Evolutionary conservation across 1,284 basidiomycete species (phyloP), one percentile per base, ranked within the genome.

Genomic region (Moesziomyces aphidis): DNA sequence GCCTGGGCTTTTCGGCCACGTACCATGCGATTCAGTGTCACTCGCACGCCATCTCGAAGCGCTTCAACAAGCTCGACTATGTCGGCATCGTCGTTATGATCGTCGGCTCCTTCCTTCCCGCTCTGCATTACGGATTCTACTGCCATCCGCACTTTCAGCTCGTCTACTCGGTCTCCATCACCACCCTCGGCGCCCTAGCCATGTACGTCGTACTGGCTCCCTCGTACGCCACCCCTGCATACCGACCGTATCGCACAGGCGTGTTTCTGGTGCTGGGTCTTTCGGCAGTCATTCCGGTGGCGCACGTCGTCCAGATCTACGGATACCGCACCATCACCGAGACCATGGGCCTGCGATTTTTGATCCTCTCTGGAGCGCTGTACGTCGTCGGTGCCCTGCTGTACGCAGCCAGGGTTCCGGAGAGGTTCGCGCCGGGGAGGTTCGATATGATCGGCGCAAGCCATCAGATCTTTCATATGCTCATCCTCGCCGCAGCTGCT

Each of bases 261-360:
- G 90, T 93, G 9, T 97, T 96, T 86, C 89, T 94, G 72, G 89
- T 88, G 11, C 89, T 96, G 17, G 94, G 94, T 17, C 85, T 93
- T 28, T 90, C 89, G 69, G 91, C 90, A 10, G 85, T 92, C 43
- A 42, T 93, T 6, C 94, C 94, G 26, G 87, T 93, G 19, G 85
- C 87, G 13, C 93, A 97, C 81, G 79, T 91, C 54, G 88, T 74
- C 0, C 24, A 43, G 46, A 86, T 88, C 17, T 90, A 82, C 56
- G 82, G 80, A 91, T 73, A 78, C 50, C 53, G 50, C 4, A 75
- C 73, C 8, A 73, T 82, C 39, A 63, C 69, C 8, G 47, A 66
- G n/a, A 82, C 74, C 26, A 81, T 84, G 67, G 82, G 81, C 0
- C 31, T 81, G 28, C 47, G 68, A 13, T 80, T 69, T 49, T 26